phyloP scores from a whole-genome alignment of 345 rosid genomes.

The Brassica nigra region DNA sequence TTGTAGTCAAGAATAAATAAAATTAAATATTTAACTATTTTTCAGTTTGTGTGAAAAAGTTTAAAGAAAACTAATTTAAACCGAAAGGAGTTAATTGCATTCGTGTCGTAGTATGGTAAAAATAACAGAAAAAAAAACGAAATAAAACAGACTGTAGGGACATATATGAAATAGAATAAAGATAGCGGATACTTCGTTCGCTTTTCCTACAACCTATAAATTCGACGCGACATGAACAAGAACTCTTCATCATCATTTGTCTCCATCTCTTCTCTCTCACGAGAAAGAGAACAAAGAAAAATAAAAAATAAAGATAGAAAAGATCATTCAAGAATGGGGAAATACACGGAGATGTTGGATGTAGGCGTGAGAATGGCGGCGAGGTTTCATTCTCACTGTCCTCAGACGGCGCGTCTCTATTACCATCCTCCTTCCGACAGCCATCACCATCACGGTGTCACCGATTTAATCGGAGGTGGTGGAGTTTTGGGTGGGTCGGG shows the following conservation, averaged over 20 bases:
- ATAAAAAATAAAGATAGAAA: background rate
- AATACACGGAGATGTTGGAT: background rate
- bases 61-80: background rate
- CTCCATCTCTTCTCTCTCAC: background rate
- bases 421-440: background rate
- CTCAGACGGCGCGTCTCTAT: conserved; percentile 4
- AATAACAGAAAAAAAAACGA: background rate
- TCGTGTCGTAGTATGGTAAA: background rate
- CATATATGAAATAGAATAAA: background rate
- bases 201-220: background rate
- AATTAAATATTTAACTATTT: background rate
- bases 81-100: background rate
- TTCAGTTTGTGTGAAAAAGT: background rate
- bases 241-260: background rate
- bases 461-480: background rate
- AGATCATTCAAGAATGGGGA: background rate
- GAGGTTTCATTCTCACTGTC: conserved; percentile 5
- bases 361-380: background rate
- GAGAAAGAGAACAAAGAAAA: background rate
- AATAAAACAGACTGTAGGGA: background rate
- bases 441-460: background rate
- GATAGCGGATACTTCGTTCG: background rate
- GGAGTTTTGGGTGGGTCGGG: background rate
- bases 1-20: background rate
- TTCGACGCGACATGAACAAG: background rate